These are phyloP conservation scores for Dendrocalamus sinicus DNA, from an alignment of 176 grass and related monocot genomes.

Conservation along the genomic window DNA sequence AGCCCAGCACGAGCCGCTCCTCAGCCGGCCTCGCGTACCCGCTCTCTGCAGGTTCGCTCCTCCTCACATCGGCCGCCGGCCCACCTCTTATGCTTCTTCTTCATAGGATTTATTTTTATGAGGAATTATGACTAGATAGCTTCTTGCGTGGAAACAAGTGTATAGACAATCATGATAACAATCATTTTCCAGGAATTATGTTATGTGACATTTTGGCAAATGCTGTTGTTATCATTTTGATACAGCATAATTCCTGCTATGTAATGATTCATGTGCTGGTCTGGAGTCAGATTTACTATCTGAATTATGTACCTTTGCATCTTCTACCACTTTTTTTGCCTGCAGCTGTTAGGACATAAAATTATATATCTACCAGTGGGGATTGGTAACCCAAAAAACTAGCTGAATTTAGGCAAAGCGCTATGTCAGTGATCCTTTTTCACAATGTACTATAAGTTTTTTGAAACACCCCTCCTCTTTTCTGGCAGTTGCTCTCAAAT, in stretches of 20 bases:
- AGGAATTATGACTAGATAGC: background rate
- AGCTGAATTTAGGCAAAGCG: background rate
- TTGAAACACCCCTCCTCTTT: background rate
- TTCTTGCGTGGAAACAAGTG: background rate
- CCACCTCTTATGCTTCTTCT: background rate
- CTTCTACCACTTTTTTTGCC: too few relatives aligned
- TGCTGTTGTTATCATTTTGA: background rate
- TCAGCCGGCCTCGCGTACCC: background rate
- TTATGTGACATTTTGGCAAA: background rate
- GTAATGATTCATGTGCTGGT: background rate
- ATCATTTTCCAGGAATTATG: background rate
- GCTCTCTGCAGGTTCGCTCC: background rate
- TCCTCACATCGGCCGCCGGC: background rate
- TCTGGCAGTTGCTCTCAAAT: background rate
- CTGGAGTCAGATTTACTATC: background rate
- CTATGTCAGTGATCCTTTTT: background rate
- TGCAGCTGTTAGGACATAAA: too few relatives aligned
- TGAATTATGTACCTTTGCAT: too few relatives aligned
- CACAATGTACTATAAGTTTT: too few relatives aligned
- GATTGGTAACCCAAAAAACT: too few relatives aligned
- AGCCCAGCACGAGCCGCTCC: background rate
- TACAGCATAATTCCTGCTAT: background rate
- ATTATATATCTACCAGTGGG: too few relatives aligned
- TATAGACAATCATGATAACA: too few relatives aligned
- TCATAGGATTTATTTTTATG: background rate